Conservation (phyloP, 352 stramenopile species). For the Globisporangium spinosum region DNA sequence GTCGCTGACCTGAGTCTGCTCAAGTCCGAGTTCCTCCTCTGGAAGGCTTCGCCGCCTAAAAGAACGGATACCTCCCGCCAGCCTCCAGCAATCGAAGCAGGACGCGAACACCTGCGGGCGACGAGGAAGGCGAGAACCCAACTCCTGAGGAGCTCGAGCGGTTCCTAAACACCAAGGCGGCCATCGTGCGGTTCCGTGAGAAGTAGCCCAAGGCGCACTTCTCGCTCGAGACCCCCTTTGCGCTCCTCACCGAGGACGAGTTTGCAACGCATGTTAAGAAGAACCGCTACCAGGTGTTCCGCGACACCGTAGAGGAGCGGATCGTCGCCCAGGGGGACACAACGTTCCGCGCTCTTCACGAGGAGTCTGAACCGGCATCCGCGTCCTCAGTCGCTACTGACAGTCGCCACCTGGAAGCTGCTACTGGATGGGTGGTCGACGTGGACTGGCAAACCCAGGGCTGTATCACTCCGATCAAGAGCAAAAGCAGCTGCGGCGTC, state of each 20-base stretch:
- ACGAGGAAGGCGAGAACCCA: neutral
- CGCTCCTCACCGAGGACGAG: slow-evolving; percentile 59
- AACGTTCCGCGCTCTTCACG: neutral
- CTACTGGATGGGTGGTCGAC: neutral
- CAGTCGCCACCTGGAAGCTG: neutral
- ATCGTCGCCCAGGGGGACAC: neutral
- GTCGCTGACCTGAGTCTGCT: neutral
- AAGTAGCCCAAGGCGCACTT: slow-evolving; percentile 54
- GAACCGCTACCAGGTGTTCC: slow-evolving; percentile 13
- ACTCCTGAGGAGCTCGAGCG: slow-evolving; percentile 13
- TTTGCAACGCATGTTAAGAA: slow-evolving; percentile 42
- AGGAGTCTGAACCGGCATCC: neutral
- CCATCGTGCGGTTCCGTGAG: slow-evolving; percentile 35
- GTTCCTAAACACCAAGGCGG: slow-evolving; percentile 9
- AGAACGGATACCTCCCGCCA: slow-evolving; percentile 3
- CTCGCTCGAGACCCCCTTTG: slow-evolving; percentile 59
- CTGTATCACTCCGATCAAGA: slow-evolving; percentile 19
- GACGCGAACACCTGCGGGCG: too few species aligned
- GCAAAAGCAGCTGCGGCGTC: slow-evolving; percentile 20
- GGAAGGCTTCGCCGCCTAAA: slow-evolving; percentile 13
- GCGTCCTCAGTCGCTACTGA: neutral
- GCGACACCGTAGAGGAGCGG: slow-evolving; percentile 8
- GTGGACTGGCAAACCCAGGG: slow-evolving; percentile 13
- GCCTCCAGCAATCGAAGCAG: neutral
- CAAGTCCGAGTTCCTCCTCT: slow-evolving; percentile 9